Conservation (phyloP, 345 rosid genomes). For the Lenwebbia sp. region DNA sequence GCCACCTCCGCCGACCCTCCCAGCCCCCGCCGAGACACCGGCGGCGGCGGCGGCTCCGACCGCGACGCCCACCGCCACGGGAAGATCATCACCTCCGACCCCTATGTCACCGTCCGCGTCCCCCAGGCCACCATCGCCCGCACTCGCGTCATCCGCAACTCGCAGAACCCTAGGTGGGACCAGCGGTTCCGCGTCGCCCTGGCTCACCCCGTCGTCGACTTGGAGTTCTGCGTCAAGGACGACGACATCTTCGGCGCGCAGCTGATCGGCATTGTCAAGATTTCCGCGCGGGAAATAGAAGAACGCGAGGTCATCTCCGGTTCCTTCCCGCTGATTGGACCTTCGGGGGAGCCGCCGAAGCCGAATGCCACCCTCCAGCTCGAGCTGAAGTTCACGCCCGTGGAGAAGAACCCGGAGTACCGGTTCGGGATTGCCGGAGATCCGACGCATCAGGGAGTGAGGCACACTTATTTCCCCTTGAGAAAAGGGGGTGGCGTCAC, state of each 20-base stretch:
- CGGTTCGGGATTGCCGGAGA: constrained; percentile 53
- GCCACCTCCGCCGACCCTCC: not conserved
- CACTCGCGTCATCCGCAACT: constrained; percentile 61
- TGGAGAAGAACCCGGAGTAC: constrained; percentile 49
- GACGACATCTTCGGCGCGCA: constrained; percentile 85
- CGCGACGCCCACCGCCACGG: constrained; percentile 11
- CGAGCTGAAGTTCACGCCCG: constrained; percentile 56
- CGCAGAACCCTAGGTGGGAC: constrained; percentile 62
- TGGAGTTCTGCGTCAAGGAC: constrained; percentile 84
- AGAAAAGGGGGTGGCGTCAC: constrained; percentile 58
- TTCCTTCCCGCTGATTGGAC: constrained; percentile 45
- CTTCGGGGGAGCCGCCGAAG: constrained; percentile 23
- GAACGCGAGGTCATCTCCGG: constrained; percentile 29
- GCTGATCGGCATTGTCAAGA: constrained; percentile 42
- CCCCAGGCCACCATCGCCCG: constrained; percentile 89
- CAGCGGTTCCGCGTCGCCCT: constrained; percentile 53
- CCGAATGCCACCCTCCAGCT: constrained; percentile 39
- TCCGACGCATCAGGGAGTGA: constrained; percentile 50
- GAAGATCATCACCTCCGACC: constrained; percentile 66
- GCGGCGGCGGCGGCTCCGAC: not conserved
- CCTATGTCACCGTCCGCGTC: constrained; percentile 77
- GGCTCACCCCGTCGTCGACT: constrained; percentile 55
- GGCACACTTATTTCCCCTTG: constrained; percentile 65
- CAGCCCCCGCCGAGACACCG: not conserved
- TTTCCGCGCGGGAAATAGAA: constrained; percentile 36